Evolutionary conservation across 2,329 filamentous ascomycete genomes (phyloP), one percentile per base, ranked within the genome.

Genomic region (Ceratocystis papillata): DNA sequence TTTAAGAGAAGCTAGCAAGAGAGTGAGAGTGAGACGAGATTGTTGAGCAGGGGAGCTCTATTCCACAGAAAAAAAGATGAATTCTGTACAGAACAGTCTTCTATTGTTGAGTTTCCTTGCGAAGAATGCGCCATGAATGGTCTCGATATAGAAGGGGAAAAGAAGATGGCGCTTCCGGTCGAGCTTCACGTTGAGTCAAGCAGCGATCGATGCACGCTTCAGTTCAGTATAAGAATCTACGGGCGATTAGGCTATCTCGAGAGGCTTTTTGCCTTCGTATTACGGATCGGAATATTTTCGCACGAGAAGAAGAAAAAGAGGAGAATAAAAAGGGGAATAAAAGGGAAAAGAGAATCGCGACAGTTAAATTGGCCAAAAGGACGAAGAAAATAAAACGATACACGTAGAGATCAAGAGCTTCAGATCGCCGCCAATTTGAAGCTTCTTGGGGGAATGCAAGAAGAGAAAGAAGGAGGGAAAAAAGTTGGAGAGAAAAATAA

Each of bases 241-340:
- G 12, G 37, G 37, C 37, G 12, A 41, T 15, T 41, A 41, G 37
- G 37, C 37, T 41, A 41, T 41, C 37, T 41, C 10, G 3, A 41
- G 37, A 41, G 37, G 37, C 37, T 1, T 41, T 41, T 41, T 41
- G 10, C 37, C 3, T 53, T 53, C 48, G 48, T 53, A 53, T 53
- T 53, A 53, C 48, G 48, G 48, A 15, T 53, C 25, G 48, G 55
- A 41, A 22, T 62, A 62, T 17, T 59, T 17, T 59, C 30, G 59
- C 28, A 57, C 30, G 46, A 22, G 3, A 62, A 10, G 30, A 63
- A 63, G n/a, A 63, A 59, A 48, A 63, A 57, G 30, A 37, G 28
- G 30, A n/a, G 12, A 66, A 22, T 33, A 53, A 17, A 15, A 59
- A 59, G 33, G 33, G 55, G 55, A 59, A 25, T 10, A 65, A 30